A percentile compares a stretch with the other conserved stretches of the same genome.
phyloP scores from a whole-genome alignment of 2,329 filamentous ascomycete genomes.

The Madurella mycetomatis region DNA sequence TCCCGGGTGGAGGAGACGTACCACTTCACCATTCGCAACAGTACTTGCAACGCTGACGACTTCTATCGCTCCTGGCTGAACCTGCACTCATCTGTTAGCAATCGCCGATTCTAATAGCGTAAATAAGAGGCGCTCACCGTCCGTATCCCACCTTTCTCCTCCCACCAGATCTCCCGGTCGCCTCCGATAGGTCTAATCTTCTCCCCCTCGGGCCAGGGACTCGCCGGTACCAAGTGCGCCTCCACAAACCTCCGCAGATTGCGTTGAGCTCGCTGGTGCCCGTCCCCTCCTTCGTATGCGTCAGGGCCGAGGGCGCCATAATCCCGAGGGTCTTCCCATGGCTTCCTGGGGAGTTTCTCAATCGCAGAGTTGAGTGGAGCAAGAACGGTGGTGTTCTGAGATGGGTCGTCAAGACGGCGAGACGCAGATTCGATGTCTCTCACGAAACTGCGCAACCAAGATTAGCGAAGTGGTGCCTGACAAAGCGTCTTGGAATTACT shows the following conservation, averaged over 20 bases:
- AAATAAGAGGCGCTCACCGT: slow-evolving; percentile 46
- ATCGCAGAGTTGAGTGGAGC: slow-evolving; percentile 83
- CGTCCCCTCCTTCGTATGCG: slow-evolving; percentile 72
- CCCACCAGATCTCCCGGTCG: slow-evolving; percentile 75
- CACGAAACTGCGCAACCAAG: slow-evolving; percentile 45
- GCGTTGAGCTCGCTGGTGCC: slow-evolving; percentile 67
- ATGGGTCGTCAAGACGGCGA: slow-evolving; percentile 61
- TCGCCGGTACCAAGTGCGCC: slow-evolving; percentile 71
- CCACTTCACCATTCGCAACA: slow-evolving; percentile 82
- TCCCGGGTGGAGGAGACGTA: slow-evolving; percentile 31
- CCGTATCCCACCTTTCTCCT: slow-evolving; percentile 62
- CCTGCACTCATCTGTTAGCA: slow-evolving; percentile 37
- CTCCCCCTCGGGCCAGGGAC: slow-evolving; percentile 67
- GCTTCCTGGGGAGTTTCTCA: slow-evolving; percentile 73
- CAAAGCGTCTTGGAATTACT: not conserved
- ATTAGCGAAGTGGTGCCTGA: not conserved
- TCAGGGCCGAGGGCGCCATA: slow-evolving; percentile 62
- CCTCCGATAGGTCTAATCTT: slow-evolving; percentile 64
- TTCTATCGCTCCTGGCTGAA: slow-evolving; percentile 76
- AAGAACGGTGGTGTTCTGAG: slow-evolving; percentile 74
- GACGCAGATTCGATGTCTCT: slow-evolving; percentile 69
- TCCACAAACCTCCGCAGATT: slow-evolving; percentile 82
- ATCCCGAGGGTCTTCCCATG: slow-evolving; percentile 75
- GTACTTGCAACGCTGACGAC: slow-evolving; percentile 69
- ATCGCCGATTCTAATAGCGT: slow-evolving; percentile 10